Percentiles rank a stretch among this genome's conserved stretches.
These are phyloP conservation scores for Zygosaccharomyces siamensis DNA, from an alignment of 805 yeast species.

Conservation along the genomic window DNA sequence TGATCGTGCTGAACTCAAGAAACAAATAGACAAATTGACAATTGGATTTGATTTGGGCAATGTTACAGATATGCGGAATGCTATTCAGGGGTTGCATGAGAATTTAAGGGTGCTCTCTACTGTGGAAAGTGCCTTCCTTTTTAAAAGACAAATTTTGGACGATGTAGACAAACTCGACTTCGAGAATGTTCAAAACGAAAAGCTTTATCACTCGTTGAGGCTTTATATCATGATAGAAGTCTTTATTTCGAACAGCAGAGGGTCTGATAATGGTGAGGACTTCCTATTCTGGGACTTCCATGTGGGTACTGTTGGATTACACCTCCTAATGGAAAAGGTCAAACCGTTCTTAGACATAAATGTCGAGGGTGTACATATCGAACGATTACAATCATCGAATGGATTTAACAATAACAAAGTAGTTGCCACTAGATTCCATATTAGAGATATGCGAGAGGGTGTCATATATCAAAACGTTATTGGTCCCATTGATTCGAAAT, in stretches of 20 bases:
- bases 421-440: slow-evolving; percentile 58
- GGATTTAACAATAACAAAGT: slow-evolving; percentile 63
- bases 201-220: slow-evolving; percentile 38
- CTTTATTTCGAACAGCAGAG: slow-evolving; percentile 35
- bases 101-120: slow-evolving; percentile 40
- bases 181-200: slow-evolving; percentile 37
- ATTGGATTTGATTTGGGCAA: slow-evolving; percentile 70
- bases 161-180: slow-evolving; percentile 46
- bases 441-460: slow-evolving; percentile 54
- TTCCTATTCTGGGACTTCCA: slow-evolving; percentile 56
- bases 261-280: slow-evolving; percentile 31
- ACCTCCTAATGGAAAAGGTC: slow-evolving; percentile 56
- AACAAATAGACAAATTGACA: slow-evolving; percentile 58
- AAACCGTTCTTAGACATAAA: slow-evolving; percentile 67
- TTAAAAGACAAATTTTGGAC: slow-evolving; percentile 45
- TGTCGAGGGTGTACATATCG: slow-evolving; percentile 54
- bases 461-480: slow-evolving; percentile 69
- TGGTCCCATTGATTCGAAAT: slow-evolving; percentile 41
- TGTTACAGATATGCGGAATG: slow-evolving; percentile 42
- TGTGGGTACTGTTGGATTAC: slow-evolving; percentile 68
- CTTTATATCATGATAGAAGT: slow-evolving; percentile 44
- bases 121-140: slow-evolving; percentile 45
- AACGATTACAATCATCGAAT: slow-evolving; percentile 57
- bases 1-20: slow-evolving; percentile 48
- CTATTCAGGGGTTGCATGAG: slow-evolving; percentile 47